Conservation (phyloP, 1,284 basidiomycete genomes). For the Moesziomyces parantarcticus region DNA sequence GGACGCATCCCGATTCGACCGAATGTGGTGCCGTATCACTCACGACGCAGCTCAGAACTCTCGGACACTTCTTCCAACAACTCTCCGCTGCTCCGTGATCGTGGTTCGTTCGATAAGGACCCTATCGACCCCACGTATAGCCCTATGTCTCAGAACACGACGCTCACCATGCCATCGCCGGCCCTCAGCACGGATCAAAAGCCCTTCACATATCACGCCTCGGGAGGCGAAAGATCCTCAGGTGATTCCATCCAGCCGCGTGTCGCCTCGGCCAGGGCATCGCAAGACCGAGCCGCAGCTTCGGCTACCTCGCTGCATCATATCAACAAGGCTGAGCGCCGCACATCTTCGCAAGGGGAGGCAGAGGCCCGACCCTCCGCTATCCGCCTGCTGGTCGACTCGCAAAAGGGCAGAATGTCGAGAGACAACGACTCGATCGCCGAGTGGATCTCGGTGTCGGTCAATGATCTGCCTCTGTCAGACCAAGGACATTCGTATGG, state of each 20-base stretch:
- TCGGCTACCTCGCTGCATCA: conserved; percentile 31
- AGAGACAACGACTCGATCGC: conserved; percentile 44
- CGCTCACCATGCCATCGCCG: conserved; percentile 43
- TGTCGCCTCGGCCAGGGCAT: conserved; percentile 1
- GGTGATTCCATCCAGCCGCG: conserved; percentile 6
- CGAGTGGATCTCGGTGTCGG: conserved; percentile 46
- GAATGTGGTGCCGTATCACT: conserved; percentile 43
- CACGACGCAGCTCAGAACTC: conserved; percentile 28
- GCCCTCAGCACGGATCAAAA: conserved; percentile 15
- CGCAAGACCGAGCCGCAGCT: conserved; percentile 26
- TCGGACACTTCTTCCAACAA: conserved; percentile 31
- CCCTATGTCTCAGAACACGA: conserved; percentile 32
- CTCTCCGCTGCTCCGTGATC: conserved; percentile 10
- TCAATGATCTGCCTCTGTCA: conserved; percentile 31
- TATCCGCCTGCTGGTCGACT: conserved; percentile 29
- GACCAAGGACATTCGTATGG: conserved; percentile 21
- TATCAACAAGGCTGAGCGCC: not conserved
- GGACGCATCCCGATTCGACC: conserved; percentile 25
- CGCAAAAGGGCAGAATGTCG: conserved; percentile 31
- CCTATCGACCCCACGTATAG: conserved; percentile 22
- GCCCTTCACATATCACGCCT: conserved; percentile 1
- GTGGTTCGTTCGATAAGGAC: conserved; percentile 28
- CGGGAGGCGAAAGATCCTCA: not conserved
- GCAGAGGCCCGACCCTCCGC: conserved; percentile 17
- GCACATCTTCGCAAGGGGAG: conserved; percentile 5